Base-by-base conservation (phyloP, 805 yeast genomes). In the Nakazawaea populi region DNA sequence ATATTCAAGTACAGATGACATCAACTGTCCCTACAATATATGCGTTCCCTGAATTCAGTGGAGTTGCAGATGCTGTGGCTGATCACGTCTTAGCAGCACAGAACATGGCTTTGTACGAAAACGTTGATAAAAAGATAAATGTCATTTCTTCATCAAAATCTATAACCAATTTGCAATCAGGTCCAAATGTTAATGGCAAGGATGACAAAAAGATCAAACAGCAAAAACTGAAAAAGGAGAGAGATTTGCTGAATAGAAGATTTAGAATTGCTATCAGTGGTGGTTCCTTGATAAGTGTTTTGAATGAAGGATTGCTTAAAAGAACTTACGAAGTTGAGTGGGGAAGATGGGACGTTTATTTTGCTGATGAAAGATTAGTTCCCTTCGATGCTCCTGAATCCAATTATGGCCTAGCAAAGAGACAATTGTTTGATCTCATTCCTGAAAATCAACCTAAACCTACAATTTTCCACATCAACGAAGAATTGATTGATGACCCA, bases 21-120 rank as follows among this genome's bases (percentile, higher is more conserved):
- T 88, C 96, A 4, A 87, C 96, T 5, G 96, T 90, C 28, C 98
- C 99, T 18, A 82, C 89, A 54, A 85, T 92, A 48, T 91, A 89
- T 75, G 88, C 97, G 47, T 92, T 94, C 66, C 94, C 90, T 42
- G 96, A 87, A 66, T 85, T 89, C 61, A 74, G 82, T 31, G 94
- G 88, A 14, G 97, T 92, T 34, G 97, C 98, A 2, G 96, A 87
- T 49, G 98, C 98, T 28, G 96, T 92, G 31, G 97, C 97, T 1
- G 97, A 94, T 68, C 96, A 91, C 67, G 85, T 92, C 46, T 82
- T 90, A 36, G 80, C 87, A 31, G 95, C 96, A 10, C 98, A 94
- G 69, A 88, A 91, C 62, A 68, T 77, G 54, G 79, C 90, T 8
- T 69, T 87, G 38, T 78, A 56, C 44, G 66, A 65, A 18, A 64